A percentile compares a stretch with the other conserved stretches of the same genome.
Evolutionary conservation across 495 filamentous ascomycete genomes (phyloP).

Genomic region (Parathielavia appendiculata): DNA sequence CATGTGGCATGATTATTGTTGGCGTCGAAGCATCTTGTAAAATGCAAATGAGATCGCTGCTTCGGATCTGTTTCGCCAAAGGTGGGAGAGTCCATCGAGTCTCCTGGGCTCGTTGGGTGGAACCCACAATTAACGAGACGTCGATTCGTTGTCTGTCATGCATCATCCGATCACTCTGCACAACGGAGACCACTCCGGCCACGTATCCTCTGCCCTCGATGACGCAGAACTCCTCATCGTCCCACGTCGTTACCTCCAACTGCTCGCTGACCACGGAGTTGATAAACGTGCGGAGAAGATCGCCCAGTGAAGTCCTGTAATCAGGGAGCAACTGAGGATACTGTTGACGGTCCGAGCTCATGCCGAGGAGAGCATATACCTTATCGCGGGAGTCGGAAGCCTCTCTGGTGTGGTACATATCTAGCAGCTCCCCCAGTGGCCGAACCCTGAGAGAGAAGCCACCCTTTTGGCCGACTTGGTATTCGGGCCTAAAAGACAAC

Average conservation of each 20-base stretch:
- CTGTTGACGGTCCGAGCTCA: background rate
- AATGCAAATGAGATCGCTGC: too few species aligned
- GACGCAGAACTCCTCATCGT: background rate
- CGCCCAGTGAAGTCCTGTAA: background rate
- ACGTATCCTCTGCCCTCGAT: background rate
- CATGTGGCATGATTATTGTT: too few species aligned
- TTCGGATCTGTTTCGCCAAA: background rate
- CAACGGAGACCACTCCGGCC: background rate
- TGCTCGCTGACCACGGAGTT: background rate
- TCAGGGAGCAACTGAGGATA: background rate
- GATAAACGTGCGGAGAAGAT: background rate
- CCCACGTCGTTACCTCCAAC: background rate
- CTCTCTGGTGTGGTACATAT: conserved; percentile 1
- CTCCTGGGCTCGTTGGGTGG: too few species aligned
- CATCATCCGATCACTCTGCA: background rate
- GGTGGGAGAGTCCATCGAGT: background rate
- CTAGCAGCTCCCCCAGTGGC: background rate
- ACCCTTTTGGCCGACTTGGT: background rate
- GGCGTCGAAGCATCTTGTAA: too few species aligned
- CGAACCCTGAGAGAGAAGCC: background rate
- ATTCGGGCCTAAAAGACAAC: background rate
- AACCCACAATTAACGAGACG: background rate
- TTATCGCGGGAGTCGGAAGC: background rate
- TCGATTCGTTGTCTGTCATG: background rate
- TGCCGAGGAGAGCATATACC: background rate